Evolutionary conservation across 1,284 basidiomycete genomes (phyloP), one percentile per base, ranked within the genome.

Genomic region (Apiotrichum veenhuisii): DNA sequence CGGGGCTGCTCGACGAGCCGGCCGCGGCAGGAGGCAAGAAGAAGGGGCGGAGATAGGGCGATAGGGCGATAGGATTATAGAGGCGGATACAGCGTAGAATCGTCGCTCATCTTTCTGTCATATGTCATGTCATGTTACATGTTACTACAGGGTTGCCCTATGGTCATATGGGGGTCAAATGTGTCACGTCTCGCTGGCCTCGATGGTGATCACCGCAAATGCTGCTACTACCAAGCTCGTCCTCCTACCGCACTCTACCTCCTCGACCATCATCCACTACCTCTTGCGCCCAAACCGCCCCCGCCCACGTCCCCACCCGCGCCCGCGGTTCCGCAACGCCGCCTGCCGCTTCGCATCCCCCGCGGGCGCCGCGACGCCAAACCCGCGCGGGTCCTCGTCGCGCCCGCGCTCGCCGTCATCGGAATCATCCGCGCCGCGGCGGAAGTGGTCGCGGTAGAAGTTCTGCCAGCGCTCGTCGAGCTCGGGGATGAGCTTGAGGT

Each of bases 1-100:
- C 87, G n/a, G 88, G 88, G 0, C 88, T 91, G 69, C 74, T 91
- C 26, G 85, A 88, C 11, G 64, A 62, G 20, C n/a, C 18, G 22
- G 42, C 22, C 23, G 42, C 20, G 14, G 42, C 20, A 5, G 33
- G 18, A n/a, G 33, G 20, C 17, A 23, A 18, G 51, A 52, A 52
- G 34, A 52, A 52, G 51, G 36, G 36, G 37, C 23, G 49, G 27
- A 40, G 25, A 27, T 41, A 23, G 26, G 12, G 27, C 34, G 47
- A 23, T 45, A 18, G 41, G 34, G 37, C 12, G 34, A 41, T 30
- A 18, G 38, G n/a, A 1, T 12, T 22, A 30, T 5, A 12, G 22
- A 11, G 33, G 34, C 26, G 33, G 20, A 27, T 17, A 37, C 3
- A 17, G n/a, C 15, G 26, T 23, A 40, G n/a, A n/a, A n/a, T n/a